Conservation (phyloP, 306 rosid species). For the Cucurbita argyrosperma region DNA sequence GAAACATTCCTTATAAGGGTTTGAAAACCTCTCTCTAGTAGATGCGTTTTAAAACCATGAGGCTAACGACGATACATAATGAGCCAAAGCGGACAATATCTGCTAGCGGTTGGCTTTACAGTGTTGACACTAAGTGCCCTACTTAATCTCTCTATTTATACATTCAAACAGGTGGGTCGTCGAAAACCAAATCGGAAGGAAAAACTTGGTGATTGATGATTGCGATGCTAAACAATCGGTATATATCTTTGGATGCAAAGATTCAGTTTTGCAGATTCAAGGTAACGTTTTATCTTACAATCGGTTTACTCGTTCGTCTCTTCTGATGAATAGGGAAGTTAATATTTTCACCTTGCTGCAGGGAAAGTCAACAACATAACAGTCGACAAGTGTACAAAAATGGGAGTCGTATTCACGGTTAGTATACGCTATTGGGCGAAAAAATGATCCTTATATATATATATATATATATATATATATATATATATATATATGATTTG, state of each 20-base stretch:
- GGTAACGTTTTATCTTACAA: conserved; percentile 30
- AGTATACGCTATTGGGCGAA: conserved; percentile 16
- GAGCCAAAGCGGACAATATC: no score
- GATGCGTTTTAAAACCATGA: no score
- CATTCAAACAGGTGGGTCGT: conserved; percentile 71
- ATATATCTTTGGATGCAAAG: conserved; percentile 91
- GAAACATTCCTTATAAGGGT: no score
- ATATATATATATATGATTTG: neutral
- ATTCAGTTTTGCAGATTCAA: conserved; percentile 82
- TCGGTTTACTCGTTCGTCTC: neutral
- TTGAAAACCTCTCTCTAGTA: no score
- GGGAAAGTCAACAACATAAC: conserved; percentile 97
- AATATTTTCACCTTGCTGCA: conserved; percentile 38
- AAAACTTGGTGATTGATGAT: conserved; percentile 68
- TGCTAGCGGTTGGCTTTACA: no score
- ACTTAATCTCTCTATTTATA: neutral
- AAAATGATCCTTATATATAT: neutral
- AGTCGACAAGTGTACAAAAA: conserved; percentile 82
- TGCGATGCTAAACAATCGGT: conserved; percentile 94
- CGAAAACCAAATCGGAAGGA: conserved; percentile 85
- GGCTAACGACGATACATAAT: no score
- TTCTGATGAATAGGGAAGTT: conserved; percentile 2
- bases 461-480: neutral
- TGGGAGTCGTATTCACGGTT: conserved; percentile 80
- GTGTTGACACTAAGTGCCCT: conserved; percentile 2